Percentiles rank a stretch among this genome's conserved stretches.
Evolutionary conservation across 1,284 basidiomycete genomes (phyloP).

Genomic region (Xanthoconium separans): DNA sequence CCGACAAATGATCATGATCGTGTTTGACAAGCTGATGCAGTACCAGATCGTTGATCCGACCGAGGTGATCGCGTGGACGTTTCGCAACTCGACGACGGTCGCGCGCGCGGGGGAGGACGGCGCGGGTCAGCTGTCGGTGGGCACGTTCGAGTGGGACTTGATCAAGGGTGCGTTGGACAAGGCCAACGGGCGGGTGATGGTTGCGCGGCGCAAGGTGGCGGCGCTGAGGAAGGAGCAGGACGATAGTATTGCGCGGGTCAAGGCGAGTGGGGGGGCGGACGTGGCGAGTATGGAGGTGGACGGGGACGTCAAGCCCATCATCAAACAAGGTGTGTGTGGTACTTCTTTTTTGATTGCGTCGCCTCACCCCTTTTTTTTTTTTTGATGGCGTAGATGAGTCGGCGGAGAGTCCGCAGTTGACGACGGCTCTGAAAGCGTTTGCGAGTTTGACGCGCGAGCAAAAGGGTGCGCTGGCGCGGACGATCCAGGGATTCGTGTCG

Average conservation of each 20-base stretch:
- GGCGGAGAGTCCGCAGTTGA: constrained; percentile 65
- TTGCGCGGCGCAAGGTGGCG: constrained; percentile 70
- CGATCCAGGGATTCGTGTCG: constrained; percentile 70
- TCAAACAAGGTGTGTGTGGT: constrained; percentile 25
- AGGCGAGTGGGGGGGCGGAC: constrained; percentile 52
- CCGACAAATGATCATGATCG: constrained; percentile 84
- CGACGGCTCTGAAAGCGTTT: constrained; percentile 70
- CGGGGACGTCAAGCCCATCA: constrained; percentile 52
- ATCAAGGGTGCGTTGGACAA: constrained; percentile 83
- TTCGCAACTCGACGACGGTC: constrained; percentile 44
- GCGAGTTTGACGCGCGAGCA: constrained; percentile 71
- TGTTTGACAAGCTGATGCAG: constrained; percentile 97
- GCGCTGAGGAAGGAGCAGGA: constrained; percentile 84
- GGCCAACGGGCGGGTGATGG: constrained; percentile 81
- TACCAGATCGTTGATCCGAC: constrained; percentile 96
- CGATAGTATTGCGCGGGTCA: constrained; percentile 72
- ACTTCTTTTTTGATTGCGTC: background rate
- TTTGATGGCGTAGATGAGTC: constrained; percentile 40
- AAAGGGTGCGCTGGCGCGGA: constrained; percentile 62
- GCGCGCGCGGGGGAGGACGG: constrained; percentile 16
- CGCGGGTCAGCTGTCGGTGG: constrained; percentile 44
- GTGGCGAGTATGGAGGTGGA: constrained; percentile 66
- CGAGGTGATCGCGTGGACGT: constrained; percentile 89
- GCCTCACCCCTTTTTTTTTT: background rate
- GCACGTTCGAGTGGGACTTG: constrained; percentile 78